A percentile compares a stretch with the other conserved stretches of the same genome.
Conservation (phyloP, 176 grass and related monocot species). For the Cocos nucifera region DNA sequence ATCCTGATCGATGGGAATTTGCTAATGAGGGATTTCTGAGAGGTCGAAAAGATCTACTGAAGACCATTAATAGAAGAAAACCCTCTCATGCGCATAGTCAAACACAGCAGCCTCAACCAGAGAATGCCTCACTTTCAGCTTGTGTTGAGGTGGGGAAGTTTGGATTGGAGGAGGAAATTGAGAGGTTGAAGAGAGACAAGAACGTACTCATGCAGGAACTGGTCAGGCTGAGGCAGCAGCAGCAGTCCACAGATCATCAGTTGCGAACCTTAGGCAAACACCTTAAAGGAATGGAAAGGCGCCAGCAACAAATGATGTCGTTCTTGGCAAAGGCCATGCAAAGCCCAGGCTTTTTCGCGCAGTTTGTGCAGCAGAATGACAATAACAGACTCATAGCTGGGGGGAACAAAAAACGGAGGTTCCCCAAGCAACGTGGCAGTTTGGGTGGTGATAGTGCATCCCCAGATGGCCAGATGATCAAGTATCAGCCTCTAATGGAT, state of each 20-base stretch:
- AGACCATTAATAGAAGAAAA: constrained; percentile 87
- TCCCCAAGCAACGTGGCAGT: constrained; percentile 56
- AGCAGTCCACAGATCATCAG: constrained; percentile 83
- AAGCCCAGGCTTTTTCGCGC: constrained; percentile 67
- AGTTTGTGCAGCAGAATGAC: constrained; percentile 90
- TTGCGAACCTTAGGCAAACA: constrained; percentile 67
- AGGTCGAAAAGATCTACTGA: constrained; percentile 81
- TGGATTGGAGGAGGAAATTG: constrained; percentile 90
- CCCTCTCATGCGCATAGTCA: constrained; percentile 45
- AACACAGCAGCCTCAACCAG: constrained; percentile 45
- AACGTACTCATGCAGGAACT: constrained; percentile 98
- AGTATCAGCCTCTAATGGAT: constrained; percentile 87
- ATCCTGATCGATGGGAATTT: constrained; percentile 98
- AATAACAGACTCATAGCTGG: constrained; percentile 52
- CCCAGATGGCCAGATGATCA: constrained; percentile 78
- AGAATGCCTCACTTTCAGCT: constrained; percentile 54
- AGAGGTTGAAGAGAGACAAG: constrained; percentile 86
- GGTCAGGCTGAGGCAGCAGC: constrained; percentile 72
- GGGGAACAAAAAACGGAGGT: constrained; percentile 66
- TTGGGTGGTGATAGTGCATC: constrained; percentile 30
- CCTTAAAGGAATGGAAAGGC: constrained; percentile 87
- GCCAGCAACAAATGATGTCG: constrained; percentile 93
- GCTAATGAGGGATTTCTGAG: constrained; percentile 93
- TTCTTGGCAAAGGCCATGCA: constrained; percentile 92
- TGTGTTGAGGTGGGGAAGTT: constrained; percentile 94